phyloP scores from a whole-genome alignment of 2,329 filamentous ascomycete genomes.

The Volutella citrinella region DNA sequence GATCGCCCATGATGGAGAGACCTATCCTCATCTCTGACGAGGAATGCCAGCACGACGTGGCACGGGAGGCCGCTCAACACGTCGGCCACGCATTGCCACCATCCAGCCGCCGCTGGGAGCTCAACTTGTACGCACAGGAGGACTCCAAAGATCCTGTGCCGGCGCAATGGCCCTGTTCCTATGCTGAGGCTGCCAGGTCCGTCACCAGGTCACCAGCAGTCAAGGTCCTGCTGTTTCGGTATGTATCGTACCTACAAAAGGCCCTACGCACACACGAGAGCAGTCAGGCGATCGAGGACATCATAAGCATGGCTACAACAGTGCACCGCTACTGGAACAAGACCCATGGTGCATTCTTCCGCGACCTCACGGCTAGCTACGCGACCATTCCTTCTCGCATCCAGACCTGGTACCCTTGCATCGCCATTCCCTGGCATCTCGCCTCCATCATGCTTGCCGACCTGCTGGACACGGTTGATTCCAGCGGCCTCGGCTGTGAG shows the following conservation, averaged over 20 bases:
- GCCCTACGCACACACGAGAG: constrained; percentile 38
- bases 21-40: constrained; percentile 33
- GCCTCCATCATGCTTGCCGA: constrained; percentile 54
- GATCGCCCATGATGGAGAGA: constrained; percentile 46
- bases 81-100: not conserved
- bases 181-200: constrained; percentile 44
- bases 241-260: constrained; percentile 51
- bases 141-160: constrained; percentile 15
- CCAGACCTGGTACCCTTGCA: constrained; percentile 57
- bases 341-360: constrained; percentile 49
- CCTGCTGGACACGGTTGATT: constrained; percentile 48
- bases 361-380: constrained; percentile 48
- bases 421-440: constrained; percentile 56
- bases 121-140: constrained; percentile 20
- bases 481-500: constrained; percentile 21
- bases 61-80: not conserved
- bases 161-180: constrained; percentile 50
- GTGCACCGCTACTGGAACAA: constrained; percentile 54
- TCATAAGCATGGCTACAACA: constrained; percentile 43
- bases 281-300: constrained; percentile 41
- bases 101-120: constrained; percentile 10
- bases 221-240: constrained; percentile 55
- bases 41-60: constrained; percentile 32
- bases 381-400: constrained; percentile 48
- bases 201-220: constrained; percentile 53